Evolutionary conservation across 2,329 filamentous ascomycete species (phyloP).

Genomic region (Clonostachys sp.): DNA sequence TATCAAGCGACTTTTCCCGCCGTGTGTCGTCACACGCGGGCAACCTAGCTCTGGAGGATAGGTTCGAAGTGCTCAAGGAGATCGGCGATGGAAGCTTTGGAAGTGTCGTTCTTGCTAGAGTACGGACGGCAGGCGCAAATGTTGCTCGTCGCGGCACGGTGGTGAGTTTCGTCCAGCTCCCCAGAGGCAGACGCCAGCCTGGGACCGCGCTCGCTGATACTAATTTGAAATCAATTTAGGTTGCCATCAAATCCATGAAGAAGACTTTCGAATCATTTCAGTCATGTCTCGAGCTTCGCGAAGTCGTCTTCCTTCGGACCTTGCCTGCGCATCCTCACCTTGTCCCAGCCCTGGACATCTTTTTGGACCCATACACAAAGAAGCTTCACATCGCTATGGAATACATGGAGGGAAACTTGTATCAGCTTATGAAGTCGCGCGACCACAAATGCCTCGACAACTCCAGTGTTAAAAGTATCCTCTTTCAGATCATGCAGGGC

Average conservation of each 20-base stretch:
- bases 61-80: conserved; percentile 95
- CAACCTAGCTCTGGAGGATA: conserved; percentile 74
- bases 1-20: conserved; percentile 68
- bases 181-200: background rate
- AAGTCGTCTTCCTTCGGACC: conserved; percentile 93
- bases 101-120: conserved; percentile 87
- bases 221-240: conserved; percentile 44
- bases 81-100: conserved; percentile 99
- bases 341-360: conserved; percentile 97
- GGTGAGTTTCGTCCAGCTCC: conserved; percentile 51
- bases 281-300: conserved; percentile 86
- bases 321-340: conserved; percentile 85
- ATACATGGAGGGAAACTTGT: conserved; percentile 99
- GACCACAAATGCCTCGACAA: conserved; percentile 93
- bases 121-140: conserved; percentile 83
- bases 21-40: conserved; percentile 57
- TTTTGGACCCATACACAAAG: conserved; percentile 91
- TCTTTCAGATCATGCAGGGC: conserved; percentile 94
- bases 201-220: background rate
- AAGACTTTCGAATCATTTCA: conserved; percentile 94
- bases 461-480: conserved; percentile 90
- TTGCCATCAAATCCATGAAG: conserved; percentile 99
- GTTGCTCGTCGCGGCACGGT: conserved; percentile 87
- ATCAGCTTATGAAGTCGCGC: conserved; percentile 97
- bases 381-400: conserved; percentile 99